Base-by-base conservation (phyloP, 2,329 filamentous ascomycete genomes). In the Fulvia fulva region DNA sequence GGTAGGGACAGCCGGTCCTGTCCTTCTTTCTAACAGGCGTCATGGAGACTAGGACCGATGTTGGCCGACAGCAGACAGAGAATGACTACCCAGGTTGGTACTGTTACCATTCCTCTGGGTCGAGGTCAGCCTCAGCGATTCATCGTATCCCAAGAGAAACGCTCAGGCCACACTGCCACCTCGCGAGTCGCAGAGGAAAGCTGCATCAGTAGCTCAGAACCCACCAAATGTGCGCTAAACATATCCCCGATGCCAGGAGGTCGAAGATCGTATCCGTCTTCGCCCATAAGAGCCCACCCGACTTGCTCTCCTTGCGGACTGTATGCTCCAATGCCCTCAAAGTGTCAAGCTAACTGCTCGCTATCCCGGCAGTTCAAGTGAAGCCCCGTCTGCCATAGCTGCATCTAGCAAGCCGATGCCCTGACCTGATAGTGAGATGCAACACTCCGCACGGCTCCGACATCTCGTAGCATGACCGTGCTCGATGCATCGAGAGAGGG, bases 161-260 rank as follows among this genome's bases (percentile, higher is more conserved):
- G 74, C 74, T 77, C 74, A 77, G 75, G 70, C 75, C 74, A 75
- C 71, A 58, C 56, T 70, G 71, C 65, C 71, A 63, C 62, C 62
- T 65, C 65, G 64, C 62, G 63, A 71, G 73, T 77, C 74, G 73
- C 73, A 76, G 75, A 76, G 74, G 74, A 68, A 73, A 74, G 74
- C 75, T 77, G 76, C 76, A 77, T 74, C 69, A 54, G 72, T 72
- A 73, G 71, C 71, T 70, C 58, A 56, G 56, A 73, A 71, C 70
- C 74, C 46, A 51, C 58, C 74, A 65, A 72, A 77, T 72, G 62
- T 63, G 70, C 74, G 62, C 63, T 67, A 65, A 72, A 67, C 75
- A 75, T 64, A 61, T 59, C 54, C 61, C 57, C 59, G 62, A 68
- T 32, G 67, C 63, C 65, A 69, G 67, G 67, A 67, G 62, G 58